These are phyloP conservation scores for Candida schatavii DNA, from an alignment of 805 yeast species.

Conservation along the genomic window DNA sequence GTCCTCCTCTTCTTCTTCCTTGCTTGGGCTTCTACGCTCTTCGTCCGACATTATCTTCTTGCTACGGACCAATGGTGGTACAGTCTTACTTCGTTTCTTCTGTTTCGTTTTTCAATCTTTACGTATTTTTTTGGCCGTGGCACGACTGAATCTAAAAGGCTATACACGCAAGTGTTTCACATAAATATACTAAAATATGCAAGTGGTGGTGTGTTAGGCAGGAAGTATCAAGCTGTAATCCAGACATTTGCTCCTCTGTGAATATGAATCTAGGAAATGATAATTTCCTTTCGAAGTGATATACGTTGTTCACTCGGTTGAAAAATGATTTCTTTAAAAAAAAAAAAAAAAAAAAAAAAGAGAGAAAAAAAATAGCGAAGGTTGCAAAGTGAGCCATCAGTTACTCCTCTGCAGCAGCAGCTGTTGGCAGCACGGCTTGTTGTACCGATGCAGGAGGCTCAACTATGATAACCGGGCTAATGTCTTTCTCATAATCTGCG, in stretches of 20 bases:
- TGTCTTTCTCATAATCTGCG: conserved; percentile 14
- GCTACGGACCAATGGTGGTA: not conserved
- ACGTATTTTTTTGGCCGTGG: not conserved
- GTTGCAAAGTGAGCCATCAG: not conserved
- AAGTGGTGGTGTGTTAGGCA: not conserved
- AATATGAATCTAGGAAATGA: too few species aligned
- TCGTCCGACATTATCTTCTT: conserved; percentile 23
- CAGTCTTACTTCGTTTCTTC: not conserved
- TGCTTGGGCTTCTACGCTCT: conserved; percentile 16
- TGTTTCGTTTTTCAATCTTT: too few species aligned
- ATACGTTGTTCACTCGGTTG: too few species aligned
- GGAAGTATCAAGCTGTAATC: not conserved
- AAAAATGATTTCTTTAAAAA: too few species aligned
- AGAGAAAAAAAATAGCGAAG: not conserved
- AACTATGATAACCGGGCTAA: not conserved
- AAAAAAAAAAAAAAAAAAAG: not conserved
- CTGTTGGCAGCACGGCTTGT: too few species aligned
- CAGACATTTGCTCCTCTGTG: too few species aligned
- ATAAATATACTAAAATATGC: too few species aligned
- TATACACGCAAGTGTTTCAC: not conserved
- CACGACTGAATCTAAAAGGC: conserved; percentile 1
- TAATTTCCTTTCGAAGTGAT: too few species aligned
- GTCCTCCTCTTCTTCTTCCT: conserved; percentile 11
- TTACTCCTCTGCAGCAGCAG: not conserved
- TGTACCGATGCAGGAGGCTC: conserved; percentile 2